A percentile compares a stretch with the other conserved stretches of the same genome.
These are phyloP conservation scores for Sanguinoderma infundibulare DNA, from an alignment of 1,284 basidiomycete species.

Conservation along the genomic window DNA sequence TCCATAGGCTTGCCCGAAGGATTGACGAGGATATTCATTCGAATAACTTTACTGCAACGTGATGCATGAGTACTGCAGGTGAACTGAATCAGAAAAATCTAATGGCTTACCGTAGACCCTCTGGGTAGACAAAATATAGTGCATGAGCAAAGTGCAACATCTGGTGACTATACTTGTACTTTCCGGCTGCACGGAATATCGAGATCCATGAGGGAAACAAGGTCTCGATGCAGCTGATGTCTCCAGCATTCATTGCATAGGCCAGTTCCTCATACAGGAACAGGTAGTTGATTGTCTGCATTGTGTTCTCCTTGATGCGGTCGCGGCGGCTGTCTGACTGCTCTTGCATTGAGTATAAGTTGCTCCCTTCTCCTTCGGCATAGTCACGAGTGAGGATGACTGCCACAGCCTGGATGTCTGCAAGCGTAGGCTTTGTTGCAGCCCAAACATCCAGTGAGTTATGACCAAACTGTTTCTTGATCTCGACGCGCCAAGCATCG, in stretches of 20 bases:
- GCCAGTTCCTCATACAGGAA: conserved; percentile 39
- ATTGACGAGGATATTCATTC: conserved; percentile 32
- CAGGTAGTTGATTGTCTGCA: conserved; percentile 33
- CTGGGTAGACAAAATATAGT: conserved; percentile 37
- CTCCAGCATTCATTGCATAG: conserved; percentile 39
- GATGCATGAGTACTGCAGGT: too few species aligned
- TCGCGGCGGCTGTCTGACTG: conserved; percentile 28
- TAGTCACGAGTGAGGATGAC: conserved; percentile 22
- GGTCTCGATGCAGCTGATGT: conserved; percentile 40
- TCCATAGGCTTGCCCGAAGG: conserved; percentile 25
- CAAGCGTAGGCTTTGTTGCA: conserved; percentile 27
- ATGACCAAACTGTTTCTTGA: neutral
- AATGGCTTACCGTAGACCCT: conserved; percentile 27
- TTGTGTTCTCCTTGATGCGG: conserved; percentile 35
- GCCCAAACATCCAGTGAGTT: conserved; percentile 28
- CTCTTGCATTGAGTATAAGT: conserved; percentile 1
- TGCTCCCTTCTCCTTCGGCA: conserved; percentile 14
- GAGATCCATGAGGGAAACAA: conserved; percentile 35
- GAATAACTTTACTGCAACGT: conserved; percentile 26
- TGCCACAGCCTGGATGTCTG: conserved; percentile 23
- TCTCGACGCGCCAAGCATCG: conserved; percentile 29
- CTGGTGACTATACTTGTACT: conserved; percentile 41
- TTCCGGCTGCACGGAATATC: conserved; percentile 36
- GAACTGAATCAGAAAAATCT: neutral
- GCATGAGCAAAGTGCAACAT: conserved; percentile 31